Conservation (phyloP, 169 alveolate genomes). For the Nephromyces sp. region DNA sequence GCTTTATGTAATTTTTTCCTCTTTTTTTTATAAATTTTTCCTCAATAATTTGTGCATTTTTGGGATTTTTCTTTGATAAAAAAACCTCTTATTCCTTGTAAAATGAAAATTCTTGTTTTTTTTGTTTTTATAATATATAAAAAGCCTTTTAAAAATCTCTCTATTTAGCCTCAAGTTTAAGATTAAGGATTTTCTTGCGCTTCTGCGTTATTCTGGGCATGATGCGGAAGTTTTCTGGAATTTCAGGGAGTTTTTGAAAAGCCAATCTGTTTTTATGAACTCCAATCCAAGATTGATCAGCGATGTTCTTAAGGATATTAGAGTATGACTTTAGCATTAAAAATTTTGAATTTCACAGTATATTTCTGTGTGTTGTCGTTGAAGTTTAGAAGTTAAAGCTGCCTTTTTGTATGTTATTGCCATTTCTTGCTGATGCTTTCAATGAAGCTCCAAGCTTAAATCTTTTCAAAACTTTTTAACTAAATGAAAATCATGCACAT, state of each 20-base stretch:
- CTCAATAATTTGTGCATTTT: neutral
- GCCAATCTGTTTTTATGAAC: conserved; percentile 40
- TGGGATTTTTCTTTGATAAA: neutral
- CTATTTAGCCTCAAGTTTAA: conserved; percentile 33
- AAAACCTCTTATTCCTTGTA: no score
- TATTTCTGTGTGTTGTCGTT: no score
- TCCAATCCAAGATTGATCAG: conserved; percentile 52
- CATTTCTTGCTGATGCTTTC: no score
- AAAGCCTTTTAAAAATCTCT: conserved; percentile 19
- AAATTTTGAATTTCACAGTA: no score
- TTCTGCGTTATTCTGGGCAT: conserved; percentile 50
- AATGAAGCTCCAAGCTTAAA: no score
- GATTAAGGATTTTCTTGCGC: conserved; percentile 42
- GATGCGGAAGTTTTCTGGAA: conserved; percentile 53
- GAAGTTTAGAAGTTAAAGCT: no score
- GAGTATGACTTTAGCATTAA: no score
- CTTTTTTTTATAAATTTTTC: neutral
- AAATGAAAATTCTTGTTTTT: neutral
- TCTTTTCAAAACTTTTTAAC: no score
- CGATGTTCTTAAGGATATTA: conserved; percentile 43
- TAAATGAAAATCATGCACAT: no score
- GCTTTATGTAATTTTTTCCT: neutral
- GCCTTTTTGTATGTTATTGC: no score
- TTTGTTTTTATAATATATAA: conserved; percentile 16
- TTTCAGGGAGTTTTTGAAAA: conserved; percentile 32